Conservation (phyloP, 2,329 filamentous ascomycete genomes). For the Cryphonectria japonica region DNA sequence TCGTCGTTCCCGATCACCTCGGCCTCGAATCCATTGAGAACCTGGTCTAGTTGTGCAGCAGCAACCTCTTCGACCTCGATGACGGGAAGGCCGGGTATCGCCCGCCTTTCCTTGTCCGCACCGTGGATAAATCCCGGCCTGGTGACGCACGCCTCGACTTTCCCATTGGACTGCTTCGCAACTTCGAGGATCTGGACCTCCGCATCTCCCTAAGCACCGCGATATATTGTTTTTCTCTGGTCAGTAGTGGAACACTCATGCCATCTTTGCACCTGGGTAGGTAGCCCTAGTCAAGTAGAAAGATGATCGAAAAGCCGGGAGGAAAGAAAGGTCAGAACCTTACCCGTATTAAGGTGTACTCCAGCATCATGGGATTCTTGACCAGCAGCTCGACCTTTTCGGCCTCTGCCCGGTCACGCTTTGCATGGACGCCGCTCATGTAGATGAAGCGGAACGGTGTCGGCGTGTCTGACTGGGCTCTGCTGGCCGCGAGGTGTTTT, state of each 20-base stretch:
- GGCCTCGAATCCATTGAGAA: constrained; percentile 49
- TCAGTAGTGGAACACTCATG: constrained; percentile 1
- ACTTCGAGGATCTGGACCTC: constrained; percentile 49
- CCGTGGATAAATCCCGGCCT: constrained; percentile 48
- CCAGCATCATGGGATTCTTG: constrained; percentile 21
- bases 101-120: constrained; percentile 19
- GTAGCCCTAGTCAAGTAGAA: background rate
- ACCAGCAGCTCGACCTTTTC: constrained; percentile 40
- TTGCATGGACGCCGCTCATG: constrained; percentile 41
- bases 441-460: constrained; percentile 40
- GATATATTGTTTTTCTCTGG: background rate
- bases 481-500: constrained; percentile 31
- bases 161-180: constrained; percentile 42
- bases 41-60: constrained; percentile 49
- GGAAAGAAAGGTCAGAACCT: constrained; percentile 27
- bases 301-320: background rate
- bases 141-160: constrained; percentile 43
- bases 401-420: constrained; percentile 49
- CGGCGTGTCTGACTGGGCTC: constrained; percentile 32
- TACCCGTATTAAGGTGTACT: constrained; percentile 54
- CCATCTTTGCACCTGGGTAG: background rate
- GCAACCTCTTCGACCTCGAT: constrained; percentile 45
- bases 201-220: constrained; percentile 47
- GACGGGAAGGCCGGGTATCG: constrained; percentile 39
- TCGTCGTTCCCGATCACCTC: constrained; percentile 51